phyloP scores from a whole-genome alignment of 2,329 filamentous ascomycete species.

The Trichophyton verrucosum region DNA sequence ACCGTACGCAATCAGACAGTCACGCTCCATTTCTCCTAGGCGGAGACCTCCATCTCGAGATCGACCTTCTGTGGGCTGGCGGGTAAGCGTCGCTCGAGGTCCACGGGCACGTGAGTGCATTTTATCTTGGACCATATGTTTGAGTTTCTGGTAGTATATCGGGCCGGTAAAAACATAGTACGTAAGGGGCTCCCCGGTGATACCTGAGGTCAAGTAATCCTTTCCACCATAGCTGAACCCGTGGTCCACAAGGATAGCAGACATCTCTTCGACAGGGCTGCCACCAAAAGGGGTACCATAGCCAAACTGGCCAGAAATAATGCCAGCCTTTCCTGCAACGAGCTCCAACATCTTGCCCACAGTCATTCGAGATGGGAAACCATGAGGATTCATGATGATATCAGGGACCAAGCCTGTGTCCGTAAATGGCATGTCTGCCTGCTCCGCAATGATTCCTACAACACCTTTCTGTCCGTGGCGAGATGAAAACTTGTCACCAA shows the following conservation, averaged over 20 bases:
- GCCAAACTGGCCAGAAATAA: conserved; percentile 70
- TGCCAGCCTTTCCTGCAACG: conserved; percentile 82
- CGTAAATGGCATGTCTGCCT: conserved; percentile 93
- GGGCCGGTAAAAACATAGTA: conserved; percentile 97
- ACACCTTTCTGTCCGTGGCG: conserved; percentile 98
- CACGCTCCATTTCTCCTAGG: conserved; percentile 96
- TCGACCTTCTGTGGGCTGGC: conserved; percentile 91
- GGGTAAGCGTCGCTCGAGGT: conserved; percentile 78
- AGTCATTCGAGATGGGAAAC: conserved; percentile 99
- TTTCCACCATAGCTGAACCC: conserved; percentile 97
- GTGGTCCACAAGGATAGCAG: conserved; percentile 65
- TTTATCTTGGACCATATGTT: conserved; percentile 99
- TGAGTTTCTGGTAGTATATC: conserved; percentile 98
- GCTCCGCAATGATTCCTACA: conserved; percentile 88
- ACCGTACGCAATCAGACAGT: conserved; percentile 94
- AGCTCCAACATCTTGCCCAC: conserved; percentile 96
- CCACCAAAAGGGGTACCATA: conserved; percentile 83
- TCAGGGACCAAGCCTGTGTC: conserved; percentile 86
- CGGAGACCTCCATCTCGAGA: conserved; percentile 84
- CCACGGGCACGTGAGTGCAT: conserved; percentile 94
- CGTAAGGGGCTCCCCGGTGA: conserved; percentile 85
- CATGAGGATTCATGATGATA: conserved; percentile 99
- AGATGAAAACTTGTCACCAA: conserved; percentile 97
- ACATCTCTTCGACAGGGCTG: conserved; percentile 81
- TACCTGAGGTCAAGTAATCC: conserved; percentile 88